Percentiles rank a stretch among this genome's conserved stretches.
phyloP scores from a whole-genome alignment of 345 rosid species.

The Lenwebbia sp. region DNA sequence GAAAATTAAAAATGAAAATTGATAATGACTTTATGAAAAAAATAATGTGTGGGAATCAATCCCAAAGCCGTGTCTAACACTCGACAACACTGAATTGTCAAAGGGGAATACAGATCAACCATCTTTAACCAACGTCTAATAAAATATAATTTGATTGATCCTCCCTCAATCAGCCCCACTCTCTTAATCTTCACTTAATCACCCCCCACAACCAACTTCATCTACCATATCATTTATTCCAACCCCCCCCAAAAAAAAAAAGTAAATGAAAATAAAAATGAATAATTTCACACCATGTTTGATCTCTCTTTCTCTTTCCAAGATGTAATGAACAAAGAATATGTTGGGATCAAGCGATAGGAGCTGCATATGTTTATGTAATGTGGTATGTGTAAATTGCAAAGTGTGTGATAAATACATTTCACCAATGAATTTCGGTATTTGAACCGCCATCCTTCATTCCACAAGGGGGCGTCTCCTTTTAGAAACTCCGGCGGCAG shows the following conservation, averaged over 20 bases:
- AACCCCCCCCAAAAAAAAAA: not conserved
- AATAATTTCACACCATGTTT: not conserved
- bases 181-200: not conserved
- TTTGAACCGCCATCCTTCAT: not conserved
- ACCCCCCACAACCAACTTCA: not conserved
- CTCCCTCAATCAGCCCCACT: not conserved
- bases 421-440: not conserved
- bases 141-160: not conserved
- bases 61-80: conserved; percentile 7
- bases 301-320: not conserved
- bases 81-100: not conserved
- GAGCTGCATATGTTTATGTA: too few species aligned
- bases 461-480: not conserved
- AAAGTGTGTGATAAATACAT: not conserved
- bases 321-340: not conserved
- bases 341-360: too few species aligned
- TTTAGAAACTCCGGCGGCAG: not conserved
- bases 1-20: not conserved
- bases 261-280: not conserved
- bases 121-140: not conserved
- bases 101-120: conserved; percentile 1
- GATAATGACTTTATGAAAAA: not conserved
- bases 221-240: not conserved
- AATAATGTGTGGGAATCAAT: not conserved
- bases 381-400: not conserved